These are phyloP conservation scores for Stachybotrys chlorohalonatus DNA, from an alignment of 2,329 filamentous ascomycete species.

Conservation along the genomic window DNA sequence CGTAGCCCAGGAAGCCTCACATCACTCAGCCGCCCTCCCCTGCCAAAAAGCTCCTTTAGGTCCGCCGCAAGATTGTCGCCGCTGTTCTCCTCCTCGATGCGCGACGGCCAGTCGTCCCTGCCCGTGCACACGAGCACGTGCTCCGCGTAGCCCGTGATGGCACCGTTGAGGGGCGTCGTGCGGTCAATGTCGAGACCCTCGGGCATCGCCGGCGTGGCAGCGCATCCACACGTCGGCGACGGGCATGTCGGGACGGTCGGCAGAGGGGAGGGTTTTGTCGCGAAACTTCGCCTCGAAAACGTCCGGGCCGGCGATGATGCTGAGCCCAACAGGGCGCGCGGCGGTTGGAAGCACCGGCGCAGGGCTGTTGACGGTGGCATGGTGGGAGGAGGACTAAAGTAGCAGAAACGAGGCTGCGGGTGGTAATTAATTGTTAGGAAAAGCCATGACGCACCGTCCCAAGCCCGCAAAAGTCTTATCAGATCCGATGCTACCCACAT, in stretches of 20 bases:
- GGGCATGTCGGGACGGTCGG: constrained; percentile 54
- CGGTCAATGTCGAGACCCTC: constrained; percentile 66
- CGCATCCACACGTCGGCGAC: constrained; percentile 66
- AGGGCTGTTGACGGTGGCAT: not conserved
- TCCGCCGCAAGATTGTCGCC: constrained; percentile 60
- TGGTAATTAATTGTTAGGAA: too few relatives aligned
- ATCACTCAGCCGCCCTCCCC: constrained; percentile 57
- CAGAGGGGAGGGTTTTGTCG: constrained; percentile 22
- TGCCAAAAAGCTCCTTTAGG: constrained; percentile 60
- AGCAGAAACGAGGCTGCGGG: not conserved
- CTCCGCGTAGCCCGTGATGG: constrained; percentile 69
- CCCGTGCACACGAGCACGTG: constrained; percentile 81
- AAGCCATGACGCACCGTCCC: too few relatives aligned
- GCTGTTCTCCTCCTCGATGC: constrained; percentile 72
- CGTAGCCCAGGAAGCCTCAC: constrained; percentile 31
- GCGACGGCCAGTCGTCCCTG: constrained; percentile 68
- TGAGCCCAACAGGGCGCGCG: not conserved
- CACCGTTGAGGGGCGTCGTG: constrained; percentile 59
- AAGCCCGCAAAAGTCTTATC: too few relatives aligned
- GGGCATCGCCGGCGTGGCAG: constrained; percentile 55
- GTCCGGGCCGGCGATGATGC: not conserved
- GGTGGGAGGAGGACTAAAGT: not conserved
- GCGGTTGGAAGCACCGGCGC: not conserved
- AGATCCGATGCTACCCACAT: not conserved
- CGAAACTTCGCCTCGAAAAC: not conserved